Percentiles rank a stretch among this genome's conserved stretches.
Evolutionary conservation across 176 grass and related monocot genomes (phyloP).

Genomic region (Neostapfia colusana): DNA sequence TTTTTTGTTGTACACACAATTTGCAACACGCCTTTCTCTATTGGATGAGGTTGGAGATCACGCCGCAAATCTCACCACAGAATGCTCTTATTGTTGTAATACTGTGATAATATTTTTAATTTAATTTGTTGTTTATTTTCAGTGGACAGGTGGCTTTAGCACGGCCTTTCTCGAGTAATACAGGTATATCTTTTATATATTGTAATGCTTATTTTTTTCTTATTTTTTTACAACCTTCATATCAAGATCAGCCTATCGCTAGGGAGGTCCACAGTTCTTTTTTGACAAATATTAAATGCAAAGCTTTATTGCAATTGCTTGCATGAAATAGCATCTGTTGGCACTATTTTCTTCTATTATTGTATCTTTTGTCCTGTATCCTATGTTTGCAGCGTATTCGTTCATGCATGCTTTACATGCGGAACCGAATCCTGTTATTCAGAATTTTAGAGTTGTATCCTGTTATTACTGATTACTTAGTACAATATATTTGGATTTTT

Average conservation of each 20-base stretch:
- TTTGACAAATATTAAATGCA: not conserved
- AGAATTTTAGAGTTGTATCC: not conserved
- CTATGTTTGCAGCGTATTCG: not conserved
- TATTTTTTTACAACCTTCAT: not conserved
- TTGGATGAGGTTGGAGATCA: not conserved
- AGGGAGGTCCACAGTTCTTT: not conserved
- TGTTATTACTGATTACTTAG: not conserved
- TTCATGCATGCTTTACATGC: not conserved
- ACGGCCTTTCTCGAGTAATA: constrained; percentile 65
- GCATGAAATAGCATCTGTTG: not conserved
- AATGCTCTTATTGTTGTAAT: not conserved
- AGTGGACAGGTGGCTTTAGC: constrained; percentile 40
- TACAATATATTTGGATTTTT: not conserved
- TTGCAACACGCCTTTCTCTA: not conserved
- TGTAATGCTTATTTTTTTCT: not conserved
- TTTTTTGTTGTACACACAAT: not conserved
- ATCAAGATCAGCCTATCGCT: not conserved
- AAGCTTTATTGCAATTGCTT: not conserved
- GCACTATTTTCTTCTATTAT: not conserved
- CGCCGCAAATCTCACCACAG: not conserved
- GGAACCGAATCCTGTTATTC: not conserved
- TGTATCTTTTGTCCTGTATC: not conserved
- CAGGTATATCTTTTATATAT: constrained; percentile 53
- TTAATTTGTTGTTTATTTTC: constrained; percentile 23
- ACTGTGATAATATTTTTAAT: constrained; percentile 14